A percentile compares a stretch with the other conserved stretches of the same genome.
phyloP scores from a whole-genome alignment of 1,139 yeast genomes.

The Saccharomyces hybrid region DNA sequence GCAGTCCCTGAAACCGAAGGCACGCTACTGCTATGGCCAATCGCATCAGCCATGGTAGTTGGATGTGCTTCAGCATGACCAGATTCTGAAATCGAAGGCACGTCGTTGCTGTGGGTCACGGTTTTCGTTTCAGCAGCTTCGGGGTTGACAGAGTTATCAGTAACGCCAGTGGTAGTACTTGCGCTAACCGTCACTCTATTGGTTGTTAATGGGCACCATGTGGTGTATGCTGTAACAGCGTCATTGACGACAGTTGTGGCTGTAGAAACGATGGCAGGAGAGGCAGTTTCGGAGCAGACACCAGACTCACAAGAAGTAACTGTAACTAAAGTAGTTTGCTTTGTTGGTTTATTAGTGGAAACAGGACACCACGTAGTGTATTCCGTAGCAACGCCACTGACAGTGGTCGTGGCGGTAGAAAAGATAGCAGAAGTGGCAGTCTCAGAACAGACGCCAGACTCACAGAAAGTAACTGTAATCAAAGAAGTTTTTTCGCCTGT shows the following conservation, averaged over 20 bases:
- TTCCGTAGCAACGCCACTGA: constrained; percentile 9
- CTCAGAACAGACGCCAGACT: background rate
- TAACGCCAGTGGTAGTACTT: background rate
- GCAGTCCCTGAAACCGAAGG: background rate
- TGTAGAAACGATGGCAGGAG: constrained; percentile 11
- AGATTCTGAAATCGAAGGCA: background rate
- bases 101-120: background rate
- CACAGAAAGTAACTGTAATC: background rate
- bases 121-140: background rate
- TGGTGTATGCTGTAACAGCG: constrained; percentile 25
- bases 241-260: constrained; percentile 15
- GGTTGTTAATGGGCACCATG: constrained; percentile 26
- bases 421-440: constrained; percentile 19
- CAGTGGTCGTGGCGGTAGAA: constrained; percentile 31
- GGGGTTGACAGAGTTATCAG: background rate
- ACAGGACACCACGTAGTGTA: background rate
- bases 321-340: constrained; percentile 36
- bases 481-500: background rate
- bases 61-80: background rate
- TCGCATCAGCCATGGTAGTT: background rate
- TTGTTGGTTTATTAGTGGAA: background rate
- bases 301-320: constrained; percentile 39
- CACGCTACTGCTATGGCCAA: background rate
- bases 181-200: constrained; percentile 6
- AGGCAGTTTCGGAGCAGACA: constrained; percentile 20